These are phyloP conservation scores for Talaromyces sp. DNA, from an alignment of 2,329 filamentous ascomycete species.

Conservation along the genomic window DNA sequence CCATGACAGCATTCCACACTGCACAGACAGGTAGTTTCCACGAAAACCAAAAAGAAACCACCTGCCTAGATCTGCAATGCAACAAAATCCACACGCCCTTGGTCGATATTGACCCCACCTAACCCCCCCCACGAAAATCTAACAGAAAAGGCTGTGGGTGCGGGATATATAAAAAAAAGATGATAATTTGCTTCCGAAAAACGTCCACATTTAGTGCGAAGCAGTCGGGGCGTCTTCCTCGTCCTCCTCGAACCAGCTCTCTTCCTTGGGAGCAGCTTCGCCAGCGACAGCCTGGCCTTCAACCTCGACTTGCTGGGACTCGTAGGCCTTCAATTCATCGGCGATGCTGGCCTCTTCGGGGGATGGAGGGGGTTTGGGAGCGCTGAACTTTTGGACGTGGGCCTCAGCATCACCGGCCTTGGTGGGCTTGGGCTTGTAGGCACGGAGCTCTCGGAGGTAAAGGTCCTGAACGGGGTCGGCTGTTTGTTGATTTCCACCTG, in stretches of 20 bases:
- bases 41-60: not conserved
- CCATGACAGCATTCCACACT: not conserved
- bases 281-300: conserved; percentile 72
- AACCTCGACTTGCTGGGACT: conserved; percentile 87
- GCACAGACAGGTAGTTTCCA: not conserved
- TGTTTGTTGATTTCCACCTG: conserved; percentile 34
- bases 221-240: conserved; percentile 43
- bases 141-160: not conserved
- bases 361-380: conserved; percentile 76
- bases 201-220: conserved; percentile 32
- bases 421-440: conserved; percentile 80
- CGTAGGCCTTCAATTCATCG: conserved; percentile 88
- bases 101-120: not conserved
- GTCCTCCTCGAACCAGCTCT: conserved; percentile 82
- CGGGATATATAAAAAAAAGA: not conserved
- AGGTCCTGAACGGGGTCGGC: conserved; percentile 97
- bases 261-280: conserved; percentile 57
- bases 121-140: not conserved
- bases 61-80: not conserved
- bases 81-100: not conserved
- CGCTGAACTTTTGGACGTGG: conserved; percentile 81
- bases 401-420: conserved; percentile 85
- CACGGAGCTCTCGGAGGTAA: conserved; percentile 92
- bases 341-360: conserved; percentile 94
- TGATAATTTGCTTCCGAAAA: not conserved